Conservation (phyloP, 306 rosid species). For the Geum urbanum region DNA sequence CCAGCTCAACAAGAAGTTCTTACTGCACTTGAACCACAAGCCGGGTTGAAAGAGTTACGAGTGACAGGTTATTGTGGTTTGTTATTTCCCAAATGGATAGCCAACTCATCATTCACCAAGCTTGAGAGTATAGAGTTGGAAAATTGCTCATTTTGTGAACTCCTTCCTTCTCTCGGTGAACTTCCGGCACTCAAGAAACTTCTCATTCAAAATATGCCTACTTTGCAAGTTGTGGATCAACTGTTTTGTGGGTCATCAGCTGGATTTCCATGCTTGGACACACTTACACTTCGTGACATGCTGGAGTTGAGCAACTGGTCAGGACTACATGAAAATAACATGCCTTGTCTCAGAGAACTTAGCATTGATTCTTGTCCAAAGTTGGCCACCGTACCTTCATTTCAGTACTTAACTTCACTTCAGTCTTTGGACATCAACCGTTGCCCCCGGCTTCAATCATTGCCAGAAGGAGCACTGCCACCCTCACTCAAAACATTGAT, state of each 20-base stretch:
- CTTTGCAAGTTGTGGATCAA: background rate
- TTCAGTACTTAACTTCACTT: background rate
- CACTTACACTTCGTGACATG: conserved; percentile 11
- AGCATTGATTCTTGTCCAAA: conserved; percentile 2
- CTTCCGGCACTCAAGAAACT: conserved; percentile 22
- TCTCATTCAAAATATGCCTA: conserved; percentile 1
- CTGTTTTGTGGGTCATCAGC: background rate
- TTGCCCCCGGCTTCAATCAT: conserved; percentile 17
- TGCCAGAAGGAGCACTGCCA: conserved; percentile 19
- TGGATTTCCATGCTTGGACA: conserved; percentile 17
- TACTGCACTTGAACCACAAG: conserved; percentile 9
- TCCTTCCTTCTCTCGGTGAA: conserved; percentile 12
- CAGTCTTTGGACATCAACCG: conserved; percentile 8
- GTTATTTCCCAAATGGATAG: conserved; percentile 22
- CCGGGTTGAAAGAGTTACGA: conserved; percentile 6
- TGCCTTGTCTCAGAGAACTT: background rate
- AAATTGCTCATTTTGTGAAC: background rate
- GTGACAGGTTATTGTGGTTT: conserved; percentile 19
- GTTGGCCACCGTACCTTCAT: conserved; percentile 2
- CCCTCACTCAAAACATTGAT: conserved; percentile 12
- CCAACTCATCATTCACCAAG: conserved; percentile 6
- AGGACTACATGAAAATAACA: background rate
- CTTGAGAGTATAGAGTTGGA: conserved; percentile 22
- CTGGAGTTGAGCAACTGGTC: background rate
- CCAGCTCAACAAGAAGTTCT: conserved; percentile 10